These are phyloP conservation scores for Calonectria fujianensis DNA, from an alignment of 2,329 filamentous ascomycete species.

Conservation along the genomic window DNA sequence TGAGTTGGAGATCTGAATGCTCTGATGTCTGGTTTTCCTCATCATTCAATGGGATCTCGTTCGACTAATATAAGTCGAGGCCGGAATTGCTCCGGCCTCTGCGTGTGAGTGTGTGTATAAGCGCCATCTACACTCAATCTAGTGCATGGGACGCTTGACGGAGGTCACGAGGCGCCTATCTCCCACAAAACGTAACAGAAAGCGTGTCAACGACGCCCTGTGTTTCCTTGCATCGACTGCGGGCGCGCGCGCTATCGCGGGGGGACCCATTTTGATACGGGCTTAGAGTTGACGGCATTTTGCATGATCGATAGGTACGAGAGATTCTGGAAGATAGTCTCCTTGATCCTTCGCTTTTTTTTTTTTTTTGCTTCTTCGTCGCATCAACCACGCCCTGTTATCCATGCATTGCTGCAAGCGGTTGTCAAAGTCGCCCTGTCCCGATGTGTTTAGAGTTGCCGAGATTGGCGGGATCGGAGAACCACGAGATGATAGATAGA, in stretches of 20 bases:
- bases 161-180: conserved; percentile 43
- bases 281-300: conserved; percentile 34
- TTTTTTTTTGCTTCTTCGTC: neutral
- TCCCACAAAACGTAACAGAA: conserved; percentile 53
- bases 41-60: conserved; percentile 51
- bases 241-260: conserved; percentile 31
- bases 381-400: conserved; percentile 21
- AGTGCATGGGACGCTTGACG: conserved; percentile 40
- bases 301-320: conserved; percentile 18
- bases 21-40: conserved; percentile 10
- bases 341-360: neutral
- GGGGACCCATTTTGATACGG: neutral
- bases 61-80: conserved; percentile 68
- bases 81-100: conserved; percentile 70
- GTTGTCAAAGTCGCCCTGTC: conserved; percentile 20
- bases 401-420: conserved; percentile 19
- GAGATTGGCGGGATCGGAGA: neutral
- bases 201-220: conserved; percentile 33
- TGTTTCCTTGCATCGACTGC: conserved; percentile 29
- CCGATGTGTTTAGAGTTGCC: conserved; percentile 4
- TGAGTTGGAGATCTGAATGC: neutral
- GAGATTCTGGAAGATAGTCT: neutral
- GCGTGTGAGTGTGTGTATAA: conserved; percentile 54
- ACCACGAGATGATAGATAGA: neutral
- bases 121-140: conserved; percentile 45